Evolutionary conservation across 208 protist genomes (phyloP), one percentile per base, ranked within the genome.

Genomic region (Porcisia hertigi): DNA sequence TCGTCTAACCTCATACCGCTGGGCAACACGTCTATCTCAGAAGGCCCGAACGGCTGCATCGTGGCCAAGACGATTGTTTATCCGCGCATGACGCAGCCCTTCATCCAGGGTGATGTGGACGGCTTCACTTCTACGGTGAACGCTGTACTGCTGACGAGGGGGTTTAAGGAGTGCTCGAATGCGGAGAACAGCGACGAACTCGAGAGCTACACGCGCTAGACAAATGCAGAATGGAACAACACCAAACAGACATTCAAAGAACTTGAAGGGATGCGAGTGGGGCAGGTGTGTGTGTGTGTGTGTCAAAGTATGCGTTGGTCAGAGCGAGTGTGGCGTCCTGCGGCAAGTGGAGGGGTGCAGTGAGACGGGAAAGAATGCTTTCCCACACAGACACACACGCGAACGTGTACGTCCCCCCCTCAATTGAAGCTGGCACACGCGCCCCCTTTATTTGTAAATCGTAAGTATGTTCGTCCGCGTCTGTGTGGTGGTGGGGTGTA

Each of bases 61-160:
- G 53, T 89, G 47, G 88, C 82, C 30, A 90, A 82, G 71, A 76
- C 76, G 11, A 81, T 93, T 36, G 88, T 96, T 23, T 86, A 89
- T 62, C 92, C 92, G 0, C 47, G 75, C 57, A 41, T 69, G 62
- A 94, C 88, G 54, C 79, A 84, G 69, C 64, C 80, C 63, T 94
- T 96, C 63, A 82, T 96, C 69, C 76, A 92, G 79, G 92, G 92
- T n/a, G 69, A 85, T 6, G 64, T 90, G 45, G 80, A 81, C 25
- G 89, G 89, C 71, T 87, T 89, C 75, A 79, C 90, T 60, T 82
- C 79, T 36, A 77, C 76, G 59, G 81, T 88, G 63, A 82, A 89
- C 71, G 83, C 87, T 53, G 80, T 91, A 63, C 73, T 87, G 76
- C 85, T 91, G 41, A 90, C 89, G 41, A 82, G 78, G 11, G 87